These are phyloP conservation scores for Trichoderma pleuroti DNA, from an alignment of 2,329 filamentous ascomycete genomes.

Conservation along the genomic window DNA sequence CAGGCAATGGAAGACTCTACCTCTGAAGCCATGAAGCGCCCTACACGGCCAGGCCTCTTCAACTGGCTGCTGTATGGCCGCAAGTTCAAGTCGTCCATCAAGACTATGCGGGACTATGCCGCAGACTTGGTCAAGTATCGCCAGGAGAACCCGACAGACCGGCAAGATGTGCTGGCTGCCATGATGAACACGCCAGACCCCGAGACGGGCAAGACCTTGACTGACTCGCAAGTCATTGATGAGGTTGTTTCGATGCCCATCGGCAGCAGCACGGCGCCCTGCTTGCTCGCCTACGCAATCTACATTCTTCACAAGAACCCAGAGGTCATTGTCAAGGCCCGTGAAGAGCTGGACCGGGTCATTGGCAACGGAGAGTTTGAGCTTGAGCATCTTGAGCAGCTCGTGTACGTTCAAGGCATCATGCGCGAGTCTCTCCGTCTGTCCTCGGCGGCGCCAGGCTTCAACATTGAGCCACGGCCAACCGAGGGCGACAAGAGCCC, in stretches of 20 bases:
- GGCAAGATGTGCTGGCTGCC: conserved; percentile 59
- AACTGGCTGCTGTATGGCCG: conserved; percentile 50
- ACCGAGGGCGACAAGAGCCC: conserved; percentile 39
- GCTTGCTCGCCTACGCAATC: conserved; percentile 43
- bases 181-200: conserved; percentile 59
- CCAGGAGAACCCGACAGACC: conserved; percentile 49
- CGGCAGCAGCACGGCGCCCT: conserved; percentile 49
- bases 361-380: conserved; percentile 44
- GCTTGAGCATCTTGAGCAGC: conserved; percentile 46
- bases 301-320: conserved; percentile 53
- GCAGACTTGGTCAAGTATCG: conserved; percentile 56
- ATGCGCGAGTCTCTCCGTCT: conserved; percentile 54
- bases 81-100: conserved; percentile 53
- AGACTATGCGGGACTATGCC: conserved; percentile 52
- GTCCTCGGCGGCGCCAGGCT: conserved; percentile 50
- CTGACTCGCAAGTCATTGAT: conserved; percentile 59
- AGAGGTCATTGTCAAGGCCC: conserved; percentile 43
- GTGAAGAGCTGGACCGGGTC: conserved; percentile 52
- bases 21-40: conserved; percentile 53
- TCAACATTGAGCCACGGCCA: conserved; percentile 50
- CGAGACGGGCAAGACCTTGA: conserved; percentile 56
- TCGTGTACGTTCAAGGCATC: conserved; percentile 53
- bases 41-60: conserved; percentile 48
- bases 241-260: conserved; percentile 68
- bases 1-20: conserved; percentile 54